Base-by-base conservation (phyloP, 2,329 filamentous ascomycete genomes). In the Acarospora socialis region DNA sequence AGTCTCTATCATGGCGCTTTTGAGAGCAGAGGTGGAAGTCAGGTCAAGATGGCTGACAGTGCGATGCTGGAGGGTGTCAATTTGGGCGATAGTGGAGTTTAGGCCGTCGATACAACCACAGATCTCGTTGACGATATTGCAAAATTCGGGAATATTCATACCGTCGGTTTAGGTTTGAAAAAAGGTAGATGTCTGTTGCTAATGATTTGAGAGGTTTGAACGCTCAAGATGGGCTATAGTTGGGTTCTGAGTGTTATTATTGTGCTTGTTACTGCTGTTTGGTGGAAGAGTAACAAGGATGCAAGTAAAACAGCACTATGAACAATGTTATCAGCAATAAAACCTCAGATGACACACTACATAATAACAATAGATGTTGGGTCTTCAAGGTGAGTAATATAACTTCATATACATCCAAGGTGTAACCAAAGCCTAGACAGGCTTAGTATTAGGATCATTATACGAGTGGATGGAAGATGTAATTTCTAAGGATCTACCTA, bases 1-100 rank as follows among this genome's bases (percentile, higher is more conserved):
- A 4, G 79, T 83, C 45, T 81, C 65, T 27, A 73, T 63, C 35
- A 82, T 69, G 32, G 78, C 64, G 45, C 68, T 63, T 54, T 86
- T 75, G 15, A 82, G 65, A 12, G 12, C 23, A 12, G 5, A 12
- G 12, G 23, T 13, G 6, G 23, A 25, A 8, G 23, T 15, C 8
- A 15, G 16, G 23, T 25, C 23, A 8, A 15, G 23, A 12, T n/a
- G 16, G 23, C 12, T 13, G 23, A 25, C 12, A 25, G 23, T 13
- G 5, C 23, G 23, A 12, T 25, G 23, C 12, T 25, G 23, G 7
- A 25, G 23, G 6, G 23, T 25, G 23, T n/a, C 23, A 15, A 25
- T 25, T 25, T 25, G 23, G 12, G 23, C 12, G 7, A 25, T 25
- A 15, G 12, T n/a, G 12, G 23, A 13, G 12, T n/a, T 25, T n/a